Percentiles rank a stretch among this genome's conserved stretches.
Evolutionary conservation across 108 stramenopile genomes (phyloP).

Genomic region (Nitzschia sp.): DNA sequence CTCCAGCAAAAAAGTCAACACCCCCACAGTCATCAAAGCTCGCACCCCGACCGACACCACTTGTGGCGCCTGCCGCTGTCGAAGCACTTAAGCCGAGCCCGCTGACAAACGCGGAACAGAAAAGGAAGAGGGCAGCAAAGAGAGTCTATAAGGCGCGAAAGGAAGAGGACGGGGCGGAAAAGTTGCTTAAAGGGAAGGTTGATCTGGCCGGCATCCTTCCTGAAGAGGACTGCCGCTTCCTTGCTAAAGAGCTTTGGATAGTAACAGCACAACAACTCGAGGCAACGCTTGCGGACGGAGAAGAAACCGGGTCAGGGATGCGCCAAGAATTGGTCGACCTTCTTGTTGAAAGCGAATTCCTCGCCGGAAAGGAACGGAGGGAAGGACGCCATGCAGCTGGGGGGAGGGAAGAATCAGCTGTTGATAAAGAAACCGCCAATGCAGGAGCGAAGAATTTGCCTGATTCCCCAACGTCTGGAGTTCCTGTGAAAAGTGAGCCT

Average conservation of each 20-base stretch:
- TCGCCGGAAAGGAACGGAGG: too few relatives aligned
- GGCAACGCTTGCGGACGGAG: constrained; percentile 22
- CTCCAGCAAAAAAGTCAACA: constrained; percentile 1
- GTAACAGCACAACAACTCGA: constrained; percentile 48
- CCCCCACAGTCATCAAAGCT: neutral
- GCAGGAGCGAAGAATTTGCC: too few relatives aligned
- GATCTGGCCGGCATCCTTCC: constrained; percentile 37
- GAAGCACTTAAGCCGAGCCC: neutral
- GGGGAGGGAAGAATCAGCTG: too few relatives aligned
- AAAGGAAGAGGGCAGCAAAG: constrained; percentile 11
- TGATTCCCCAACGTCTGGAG: too few relatives aligned
- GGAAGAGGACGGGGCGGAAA: constrained; percentile 31
- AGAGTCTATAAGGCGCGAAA: constrained; percentile 21
- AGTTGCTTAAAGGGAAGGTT: constrained; percentile 22
- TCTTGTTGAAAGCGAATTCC: constrained; percentile 2
- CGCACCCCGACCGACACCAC: too few relatives aligned
- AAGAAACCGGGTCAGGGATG: neutral
- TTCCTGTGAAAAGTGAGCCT: too few relatives aligned
- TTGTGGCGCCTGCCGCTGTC: neutral
- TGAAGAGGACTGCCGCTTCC: constrained; percentile 39
- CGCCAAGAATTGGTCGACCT: constrained; percentile 11
- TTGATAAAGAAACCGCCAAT: too few relatives aligned
- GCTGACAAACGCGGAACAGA: too few relatives aligned
- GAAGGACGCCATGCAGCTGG: too few relatives aligned
- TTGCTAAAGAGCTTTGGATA: constrained; percentile 44